A percentile compares a stretch with the other conserved stretches of the same genome.
Conservation (phyloP, 2,329 filamentous ascomycete species). For the Pyrenochaeta sp. region DNA sequence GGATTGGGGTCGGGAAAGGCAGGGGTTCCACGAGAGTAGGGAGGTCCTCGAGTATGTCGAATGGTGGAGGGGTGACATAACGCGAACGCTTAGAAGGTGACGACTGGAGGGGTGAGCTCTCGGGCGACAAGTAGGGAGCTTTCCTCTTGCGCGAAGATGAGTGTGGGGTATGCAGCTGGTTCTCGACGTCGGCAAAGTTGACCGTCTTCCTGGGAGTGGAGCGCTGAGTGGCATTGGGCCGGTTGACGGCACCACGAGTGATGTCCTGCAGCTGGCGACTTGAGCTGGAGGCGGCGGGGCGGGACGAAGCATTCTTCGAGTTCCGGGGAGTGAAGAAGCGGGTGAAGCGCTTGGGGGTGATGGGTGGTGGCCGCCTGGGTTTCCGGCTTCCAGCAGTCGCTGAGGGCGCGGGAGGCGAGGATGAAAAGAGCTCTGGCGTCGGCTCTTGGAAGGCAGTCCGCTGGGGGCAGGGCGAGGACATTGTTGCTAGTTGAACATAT, state of each 20-base stretch:
- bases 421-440: slow-evolving; percentile 47
- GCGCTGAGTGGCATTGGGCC: slow-evolving; percentile 33
- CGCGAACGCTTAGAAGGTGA: slow-evolving; percentile 51
- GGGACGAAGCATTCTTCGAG: slow-evolving; percentile 40
- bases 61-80: slow-evolving; percentile 35
- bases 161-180: slow-evolving; percentile 40
- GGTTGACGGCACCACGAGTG: slow-evolving; percentile 55
- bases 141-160: slow-evolving; percentile 46
- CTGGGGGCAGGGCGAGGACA: slow-evolving; percentile 37
- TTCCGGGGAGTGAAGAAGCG: slow-evolving; percentile 59
- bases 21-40: slow-evolving; percentile 31
- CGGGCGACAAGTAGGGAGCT: slow-evolving; percentile 49
- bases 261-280: slow-evolving; percentile 59
- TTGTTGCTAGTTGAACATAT: slow-evolving; percentile 16
- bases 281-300: slow-evolving; percentile 45
- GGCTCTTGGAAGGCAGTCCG: slow-evolving; percentile 38
- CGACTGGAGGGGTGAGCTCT: slow-evolving; percentile 50
- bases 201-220: slow-evolving; percentile 49
- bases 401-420: slow-evolving; percentile 45
- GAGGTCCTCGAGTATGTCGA: slow-evolving; percentile 43
- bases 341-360: slow-evolving; percentile 60
- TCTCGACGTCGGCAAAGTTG: slow-evolving; percentile 47
- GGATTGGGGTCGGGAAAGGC: slow-evolving; percentile 45
- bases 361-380: slow-evolving; percentile 56
- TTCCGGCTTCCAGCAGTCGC: slow-evolving; percentile 44